Conservation (phyloP, 441 rosid genomes). For the Viola pubescens region DNA sequence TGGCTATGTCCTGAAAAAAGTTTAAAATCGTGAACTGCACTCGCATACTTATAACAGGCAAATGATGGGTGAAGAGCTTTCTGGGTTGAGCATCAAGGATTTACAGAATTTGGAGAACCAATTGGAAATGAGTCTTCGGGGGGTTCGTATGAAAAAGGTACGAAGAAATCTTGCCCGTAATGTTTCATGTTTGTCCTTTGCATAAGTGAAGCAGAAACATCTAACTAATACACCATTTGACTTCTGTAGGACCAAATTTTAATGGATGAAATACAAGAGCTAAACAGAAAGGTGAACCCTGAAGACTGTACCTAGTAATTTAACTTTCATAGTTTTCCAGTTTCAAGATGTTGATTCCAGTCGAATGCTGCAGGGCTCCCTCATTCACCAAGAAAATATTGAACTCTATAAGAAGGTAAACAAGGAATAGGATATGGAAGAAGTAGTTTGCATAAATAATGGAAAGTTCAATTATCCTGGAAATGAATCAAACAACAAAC, state of each 20-base stretch:
- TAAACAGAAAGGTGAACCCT: slow-evolving; percentile 47
- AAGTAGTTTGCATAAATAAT: slow-evolving; percentile 19
- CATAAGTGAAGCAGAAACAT: slow-evolving; percentile 12
- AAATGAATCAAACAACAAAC: slow-evolving; percentile 10
- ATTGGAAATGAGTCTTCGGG: slow-evolving; percentile 50
- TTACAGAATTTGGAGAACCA: slow-evolving; percentile 65
- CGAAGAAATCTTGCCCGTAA: slow-evolving; percentile 6
- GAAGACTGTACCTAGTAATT: slow-evolving; percentile 11
- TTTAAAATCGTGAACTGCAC: slow-evolving; percentile 3
- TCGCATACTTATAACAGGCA: slow-evolving; percentile 43
- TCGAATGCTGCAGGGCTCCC: slow-evolving; percentile 51
- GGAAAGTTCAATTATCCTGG: slow-evolving; percentile 5
- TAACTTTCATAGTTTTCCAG: slow-evolving; percentile 7
- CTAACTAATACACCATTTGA: slow-evolving; percentile 6
- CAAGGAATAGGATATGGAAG: slow-evolving; percentile 45
- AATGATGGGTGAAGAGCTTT: slow-evolving; percentile 93
- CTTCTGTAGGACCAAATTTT: slow-evolving; percentile 56
- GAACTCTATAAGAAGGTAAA: slow-evolving; percentile 84
- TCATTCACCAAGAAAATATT: slow-evolving; percentile 75
- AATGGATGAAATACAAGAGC: slow-evolving; percentile 64
- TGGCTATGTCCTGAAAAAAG: slow-evolving; percentile 4
- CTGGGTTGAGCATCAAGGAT: slow-evolving; percentile 55
- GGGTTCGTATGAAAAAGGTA: slow-evolving; percentile 63
- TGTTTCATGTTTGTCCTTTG: neutral
- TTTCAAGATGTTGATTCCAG: slow-evolving; percentile 16